Evolutionary conservation across 1,284 basidiomycete species (phyloP), one percentile per base, ranked within the genome.

Genomic region (Cryptococcus sp.): DNA sequence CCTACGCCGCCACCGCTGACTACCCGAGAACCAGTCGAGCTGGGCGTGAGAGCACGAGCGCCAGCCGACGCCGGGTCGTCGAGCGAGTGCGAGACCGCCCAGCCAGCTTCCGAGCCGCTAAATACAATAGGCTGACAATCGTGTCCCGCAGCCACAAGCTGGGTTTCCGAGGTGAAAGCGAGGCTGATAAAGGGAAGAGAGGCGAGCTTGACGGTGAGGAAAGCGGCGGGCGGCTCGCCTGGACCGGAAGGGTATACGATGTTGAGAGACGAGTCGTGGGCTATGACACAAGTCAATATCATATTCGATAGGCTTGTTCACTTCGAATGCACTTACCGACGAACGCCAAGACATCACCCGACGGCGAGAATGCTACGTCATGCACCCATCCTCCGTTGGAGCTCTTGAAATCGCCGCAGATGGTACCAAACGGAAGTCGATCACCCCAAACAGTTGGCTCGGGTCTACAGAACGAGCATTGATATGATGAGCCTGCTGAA

Each of bases 301-400:
- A 15, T 27, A 35, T 13, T 40, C n/a, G 8, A 10, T 50, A 17
- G 10, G 42, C 11, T 6, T 48, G 10, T 5, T 47, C 13, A 25
- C 13, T 19, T 11, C n/a, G 35, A 20, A 16, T 30, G 6, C 2
- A 83, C 89, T 79, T 66, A 91, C 93, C 89, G 50, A 89, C 90
- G 77, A 95, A 99, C 0, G 93, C 96, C 49, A 99, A 83, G 0
- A 85, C 84, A 72, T 98, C 89, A 27, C 96, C 96, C 17, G 89
- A 91, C 1, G 95, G 95, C 35, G 94, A 97, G 82, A 99, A 99
- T 5, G 87, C 89, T 47, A 99, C 91, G 42, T 89, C 84, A 70
- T 99, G 95, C 3, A 99, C 94, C 95, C 96, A 99, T 15, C 96
- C 96, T 45, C 93, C 93, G 47, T 88, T 85, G 0, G 92, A 88